Evolutionary conservation across 208 protist species (phyloP), one percentile per base, ranked within the genome.

Genomic region (Acanthamoeba quina): DNA sequence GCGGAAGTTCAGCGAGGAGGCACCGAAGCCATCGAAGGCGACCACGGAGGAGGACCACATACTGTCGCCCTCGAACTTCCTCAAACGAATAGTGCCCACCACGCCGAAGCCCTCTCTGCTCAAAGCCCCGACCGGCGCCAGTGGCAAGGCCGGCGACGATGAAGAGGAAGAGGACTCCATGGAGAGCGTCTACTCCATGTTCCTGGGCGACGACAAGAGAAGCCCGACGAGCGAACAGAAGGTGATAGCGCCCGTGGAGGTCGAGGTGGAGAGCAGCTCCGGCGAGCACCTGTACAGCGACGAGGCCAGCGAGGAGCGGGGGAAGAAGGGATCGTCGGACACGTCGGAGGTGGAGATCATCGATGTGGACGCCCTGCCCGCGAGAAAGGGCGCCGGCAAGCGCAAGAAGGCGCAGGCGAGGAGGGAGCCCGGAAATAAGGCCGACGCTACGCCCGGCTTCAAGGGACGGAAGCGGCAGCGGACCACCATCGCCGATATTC

Each of bases 311-410:
- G 26, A 70, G 83, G 60, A 68, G 54, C 11, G 44, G 44, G 44
- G 68, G 54, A 90, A n/a, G 29, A 70, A 68, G 54, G 31, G 83
- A 13, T 52, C 31, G 24, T 90, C 83, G 17, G 56, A 62, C 60
- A 68, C 15, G 13, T 62, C 56, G 34, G 60, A 70, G 24, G 83
- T 62, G 15, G 56, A 62, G 83, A 52, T 90, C 4, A 90, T 90
- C 24, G 83, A 90, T n/a, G 83, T 90, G 31, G 83, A 90, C 26
- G 83, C 83, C 19, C 49, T 90, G 47, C 83, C 83, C 7, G 31
- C 83, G 11, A 29, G 52, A n/a, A 70, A 90, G 83, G 76, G 24
- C 15, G 26, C 15, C 1, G 5, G 44, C 76, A 83, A 83, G n/a
- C 76, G 76, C 1, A 83, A 58, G 76, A 83, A 83, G 47, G 44